Evolutionary conservation across 2,329 filamentous ascomycete species (phyloP).

Genomic region (Tolypocladium paradoxum): DNA sequence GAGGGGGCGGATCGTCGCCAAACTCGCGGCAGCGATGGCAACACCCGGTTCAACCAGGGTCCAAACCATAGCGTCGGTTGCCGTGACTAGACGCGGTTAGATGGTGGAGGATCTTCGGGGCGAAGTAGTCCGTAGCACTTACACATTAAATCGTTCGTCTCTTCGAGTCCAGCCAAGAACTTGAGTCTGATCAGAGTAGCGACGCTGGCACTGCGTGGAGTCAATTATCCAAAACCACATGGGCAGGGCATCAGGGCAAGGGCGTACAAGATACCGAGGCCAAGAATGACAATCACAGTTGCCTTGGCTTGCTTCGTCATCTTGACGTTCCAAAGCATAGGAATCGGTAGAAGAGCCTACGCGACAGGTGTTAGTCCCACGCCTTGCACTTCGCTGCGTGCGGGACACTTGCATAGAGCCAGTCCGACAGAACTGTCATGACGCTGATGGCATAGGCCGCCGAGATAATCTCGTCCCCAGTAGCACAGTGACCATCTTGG

Average conservation of each 20-base stretch:
- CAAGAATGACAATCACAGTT: constrained; percentile 38
- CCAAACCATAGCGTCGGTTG: constrained; percentile 44
- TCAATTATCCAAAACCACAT: constrained; percentile 1
- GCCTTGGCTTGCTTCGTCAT: constrained; percentile 41
- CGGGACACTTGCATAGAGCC: constrained; percentile 32
- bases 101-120: not conserved
- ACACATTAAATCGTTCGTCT: constrained; percentile 38
- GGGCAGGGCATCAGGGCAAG: not conserved
- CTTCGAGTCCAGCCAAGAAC: constrained; percentile 33
- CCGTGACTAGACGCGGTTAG: constrained; percentile 25
- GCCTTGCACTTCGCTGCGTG: not conserved
- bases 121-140: constrained; percentile 13
- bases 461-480: constrained; percentile 29
- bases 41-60: constrained; percentile 46
- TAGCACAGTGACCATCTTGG: constrained; percentile 29
- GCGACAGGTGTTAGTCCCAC: not conserved
- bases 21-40: constrained; percentile 41
- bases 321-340: constrained; percentile 43
- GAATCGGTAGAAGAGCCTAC: constrained; percentile 38
- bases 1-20: constrained; percentile 44
- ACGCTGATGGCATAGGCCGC: constrained; percentile 41
- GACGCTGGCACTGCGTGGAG: constrained; percentile 33
- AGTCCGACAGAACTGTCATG: constrained; percentile 43
- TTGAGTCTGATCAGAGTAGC: constrained; percentile 42
- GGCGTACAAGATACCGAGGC: constrained; percentile 38